A percentile compares a stretch with the other conserved stretches of the same genome.
phyloP scores from a whole-genome alignment of 768 basidiomycete species.

The Tulasnella sp. region DNA sequence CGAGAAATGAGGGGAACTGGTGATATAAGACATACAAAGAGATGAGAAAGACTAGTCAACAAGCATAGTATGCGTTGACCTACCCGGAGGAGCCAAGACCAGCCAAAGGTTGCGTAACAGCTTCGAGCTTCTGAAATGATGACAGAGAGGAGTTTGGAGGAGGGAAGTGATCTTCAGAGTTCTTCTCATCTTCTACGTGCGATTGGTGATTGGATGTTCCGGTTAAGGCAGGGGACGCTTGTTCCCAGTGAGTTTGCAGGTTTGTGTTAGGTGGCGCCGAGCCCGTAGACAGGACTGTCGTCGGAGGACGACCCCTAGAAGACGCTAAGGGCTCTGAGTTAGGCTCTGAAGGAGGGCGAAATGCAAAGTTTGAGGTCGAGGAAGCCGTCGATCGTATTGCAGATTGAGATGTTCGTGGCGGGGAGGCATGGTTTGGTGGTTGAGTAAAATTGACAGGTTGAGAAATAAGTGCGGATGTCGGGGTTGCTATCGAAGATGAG shows the following conservation, averaged over 20 bases:
- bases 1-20: not conserved
- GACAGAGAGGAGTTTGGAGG: not conserved
- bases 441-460: not conserved
- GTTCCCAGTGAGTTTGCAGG: not conserved
- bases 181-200: not conserved
- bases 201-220: not conserved
- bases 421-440: not conserved
- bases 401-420: not conserved
- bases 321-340: not conserved
- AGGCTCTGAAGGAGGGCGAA: not conserved
- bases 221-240: not conserved
- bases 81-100: not conserved
- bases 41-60: not conserved
- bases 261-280: not conserved
- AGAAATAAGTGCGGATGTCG: not conserved
- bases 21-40: not conserved
- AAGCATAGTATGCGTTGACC: too few relatives aligned
- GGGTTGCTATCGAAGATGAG: not conserved
- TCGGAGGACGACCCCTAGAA: not conserved
- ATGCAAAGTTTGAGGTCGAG: not conserved
- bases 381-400: not conserved
- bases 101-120: not conserved
- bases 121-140: not conserved
- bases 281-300: not conserved
- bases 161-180: not conserved